A percentile compares a stretch with the other conserved stretches of the same genome.
Conservation (phyloP, 495 filamentous ascomycete genomes). For the Chlorociboria aeruginascens region DNA sequence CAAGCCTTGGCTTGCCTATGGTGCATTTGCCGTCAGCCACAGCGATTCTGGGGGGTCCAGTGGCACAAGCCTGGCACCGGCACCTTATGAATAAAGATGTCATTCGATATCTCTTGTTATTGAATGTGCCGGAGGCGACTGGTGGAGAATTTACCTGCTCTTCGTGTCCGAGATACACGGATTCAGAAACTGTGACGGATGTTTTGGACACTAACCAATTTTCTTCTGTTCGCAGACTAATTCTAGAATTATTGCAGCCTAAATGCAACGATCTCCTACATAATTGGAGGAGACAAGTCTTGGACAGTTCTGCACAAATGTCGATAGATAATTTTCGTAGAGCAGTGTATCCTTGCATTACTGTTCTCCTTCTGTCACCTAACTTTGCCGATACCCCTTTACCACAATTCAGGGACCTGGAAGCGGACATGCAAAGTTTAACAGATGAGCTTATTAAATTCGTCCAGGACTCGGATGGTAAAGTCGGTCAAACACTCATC, state of each 20-base stretch:
- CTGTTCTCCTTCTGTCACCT: constrained; percentile 29
- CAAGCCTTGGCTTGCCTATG: constrained; percentile 10
- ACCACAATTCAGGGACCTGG: constrained; percentile 28
- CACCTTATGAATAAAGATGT: constrained; percentile 15
- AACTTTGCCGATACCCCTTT: constrained; percentile 28
- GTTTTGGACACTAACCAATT: constrained; percentile 16
- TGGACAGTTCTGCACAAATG: constrained; percentile 28
- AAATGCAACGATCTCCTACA: constrained; percentile 33
- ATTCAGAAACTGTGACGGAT: neutral
- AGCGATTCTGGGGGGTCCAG: constrained; percentile 17
- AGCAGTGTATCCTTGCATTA: constrained; percentile 31
- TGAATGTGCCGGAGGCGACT: constrained; percentile 11
- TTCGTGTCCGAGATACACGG: constrained; percentile 9
- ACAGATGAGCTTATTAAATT: constrained; percentile 3
- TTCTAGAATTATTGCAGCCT: constrained; percentile 34
- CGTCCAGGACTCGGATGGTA: constrained; percentile 1
- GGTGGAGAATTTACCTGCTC: constrained; percentile 1
- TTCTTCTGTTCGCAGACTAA: constrained; percentile 31
- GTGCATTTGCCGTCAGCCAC: neutral
- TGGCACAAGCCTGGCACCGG: constrained; percentile 28
- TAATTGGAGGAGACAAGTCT: constrained; percentile 30
- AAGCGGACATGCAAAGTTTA: constrained; percentile 13
- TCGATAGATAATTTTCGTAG: constrained; percentile 35
- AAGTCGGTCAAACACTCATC: constrained; percentile 2
- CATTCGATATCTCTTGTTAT: constrained; percentile 16